Evolutionary conservation across 73 alveolate genomes (phyloP).

Genomic region (Paramecium octaurelia): DNA sequence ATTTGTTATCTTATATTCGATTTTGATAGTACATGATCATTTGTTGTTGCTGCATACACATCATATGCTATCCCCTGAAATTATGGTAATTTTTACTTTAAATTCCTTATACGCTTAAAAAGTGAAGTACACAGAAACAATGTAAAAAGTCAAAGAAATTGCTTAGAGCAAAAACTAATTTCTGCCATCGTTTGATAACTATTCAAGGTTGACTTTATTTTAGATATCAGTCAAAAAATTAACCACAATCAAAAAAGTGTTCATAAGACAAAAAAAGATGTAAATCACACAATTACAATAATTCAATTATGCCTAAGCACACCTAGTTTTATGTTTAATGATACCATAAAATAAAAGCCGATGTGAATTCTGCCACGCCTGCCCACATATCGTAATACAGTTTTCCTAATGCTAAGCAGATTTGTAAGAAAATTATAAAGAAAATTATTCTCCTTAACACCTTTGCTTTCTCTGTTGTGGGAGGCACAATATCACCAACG

Average conservation of each 20-base stretch:
- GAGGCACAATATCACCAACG: conserved; percentile 42
- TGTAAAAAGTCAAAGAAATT: conserved; percentile 18
- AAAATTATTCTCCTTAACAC: conserved; percentile 33
- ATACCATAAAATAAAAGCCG: conserved; percentile 32
- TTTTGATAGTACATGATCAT: conserved; percentile 18
- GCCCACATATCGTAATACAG: conserved; percentile 34
- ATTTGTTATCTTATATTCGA: not conserved
- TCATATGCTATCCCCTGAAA: conserved; percentile 44
- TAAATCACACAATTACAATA: conserved; percentile 46
- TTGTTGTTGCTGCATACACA: conserved; percentile 50
- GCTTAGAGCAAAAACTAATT: conserved; percentile 7
- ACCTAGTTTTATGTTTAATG: not conserved
- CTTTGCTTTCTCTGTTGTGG: conserved; percentile 48
- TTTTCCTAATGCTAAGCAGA: not conserved
- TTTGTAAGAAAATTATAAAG: not conserved
- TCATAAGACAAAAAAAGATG: conserved; percentile 37
- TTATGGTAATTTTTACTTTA: not conserved
- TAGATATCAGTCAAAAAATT: conserved; percentile 37
- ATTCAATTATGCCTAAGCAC: conserved; percentile 37
- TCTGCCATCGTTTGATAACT: not conserved
- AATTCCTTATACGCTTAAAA: conserved; percentile 41
- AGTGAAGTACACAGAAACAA: conserved; percentile 18
- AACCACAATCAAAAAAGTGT: conserved; percentile 7
- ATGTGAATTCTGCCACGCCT: conserved; percentile 37
- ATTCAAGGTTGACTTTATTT: conserved; percentile 8